A percentile compares a stretch with the other conserved stretches of the same genome.
These are phyloP conservation scores for Postia placenta DNA, from an alignment of 768 basidiomycete genomes.

Conservation along the genomic window DNA sequence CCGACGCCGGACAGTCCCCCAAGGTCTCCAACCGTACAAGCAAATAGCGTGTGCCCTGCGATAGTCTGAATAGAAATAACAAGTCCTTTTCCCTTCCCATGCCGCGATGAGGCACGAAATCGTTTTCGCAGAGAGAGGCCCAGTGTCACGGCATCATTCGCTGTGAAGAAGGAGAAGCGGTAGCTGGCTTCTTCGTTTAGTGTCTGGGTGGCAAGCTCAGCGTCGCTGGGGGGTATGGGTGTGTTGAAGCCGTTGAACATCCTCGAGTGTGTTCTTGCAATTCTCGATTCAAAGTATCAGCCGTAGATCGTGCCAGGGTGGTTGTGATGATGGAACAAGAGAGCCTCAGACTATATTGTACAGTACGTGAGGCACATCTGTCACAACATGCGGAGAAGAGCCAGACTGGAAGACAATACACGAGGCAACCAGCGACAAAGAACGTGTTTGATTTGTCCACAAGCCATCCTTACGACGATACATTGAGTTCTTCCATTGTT, in stretches of 20 bases:
- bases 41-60: conserved; percentile 71
- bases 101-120: conserved; percentile 67
- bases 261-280: not conserved
- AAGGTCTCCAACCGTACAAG: conserved; percentile 80
- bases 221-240: conserved; percentile 57
- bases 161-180: conserved; percentile 69
- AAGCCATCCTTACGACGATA: too few relatives aligned
- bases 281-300: not conserved
- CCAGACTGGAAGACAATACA: not conserved
- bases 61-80: conserved; percentile 77
- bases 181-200: conserved; percentile 64
- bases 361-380: not conserved
- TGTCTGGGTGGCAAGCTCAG: conserved; percentile 66
- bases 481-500: too few relatives aligned
- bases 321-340: too few relatives aligned
- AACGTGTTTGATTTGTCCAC: not conserved
- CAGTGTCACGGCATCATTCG: conserved; percentile 75
- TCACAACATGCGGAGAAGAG: not conserved
- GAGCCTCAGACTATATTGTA: not conserved
- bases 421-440: conserved; percentile 1
- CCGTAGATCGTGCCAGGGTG: not conserved
- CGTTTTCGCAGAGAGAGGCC: conserved; percentile 77
- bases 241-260: conserved; percentile 64
- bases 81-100: conserved; percentile 73
- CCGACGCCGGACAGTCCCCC: conserved; percentile 60